Percentiles rank a stretch among this genome's conserved stretches.
These are phyloP conservation scores for Penicillium sp. DNA, from an alignment of 2,329 filamentous ascomycete species.

Conservation along the genomic window DNA sequence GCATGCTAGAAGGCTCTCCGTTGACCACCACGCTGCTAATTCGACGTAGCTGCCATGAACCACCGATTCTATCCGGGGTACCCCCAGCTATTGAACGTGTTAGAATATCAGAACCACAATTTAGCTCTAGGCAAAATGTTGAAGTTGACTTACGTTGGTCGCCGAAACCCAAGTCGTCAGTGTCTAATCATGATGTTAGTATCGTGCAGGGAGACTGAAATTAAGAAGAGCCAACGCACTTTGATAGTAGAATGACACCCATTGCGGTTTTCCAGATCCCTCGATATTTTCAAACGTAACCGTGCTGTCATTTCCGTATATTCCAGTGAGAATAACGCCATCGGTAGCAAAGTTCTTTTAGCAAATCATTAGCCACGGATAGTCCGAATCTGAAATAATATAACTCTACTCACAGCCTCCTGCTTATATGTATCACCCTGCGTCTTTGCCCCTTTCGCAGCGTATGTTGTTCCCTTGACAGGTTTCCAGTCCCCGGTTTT, in stretches of 20 bases:
- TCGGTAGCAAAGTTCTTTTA: slow-evolving; percentile 48
- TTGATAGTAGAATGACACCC: slow-evolving; percentile 60
- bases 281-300: slow-evolving; percentile 53
- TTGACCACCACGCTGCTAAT: slow-evolving; percentile 63
- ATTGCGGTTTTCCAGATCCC: slow-evolving; percentile 54
- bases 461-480: slow-evolving; percentile 52
- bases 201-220: background rate
- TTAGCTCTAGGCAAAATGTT: background rate
- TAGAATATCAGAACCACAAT: background rate
- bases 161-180: slow-evolving; percentile 28
- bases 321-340: slow-evolving; percentile 52
- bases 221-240: slow-evolving; percentile 25
- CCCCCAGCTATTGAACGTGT: slow-evolving; percentile 45
- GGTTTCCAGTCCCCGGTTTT: slow-evolving; percentile 51
- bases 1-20: slow-evolving; percentile 49
- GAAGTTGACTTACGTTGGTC: slow-evolving; percentile 22
- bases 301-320: slow-evolving; percentile 57
- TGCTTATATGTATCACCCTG: slow-evolving; percentile 54
- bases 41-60: slow-evolving; percentile 59
- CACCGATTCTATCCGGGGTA: slow-evolving; percentile 59
- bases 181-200: slow-evolving; percentile 17
- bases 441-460: slow-evolving; percentile 47
- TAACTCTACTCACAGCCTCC: slow-evolving; percentile 43
- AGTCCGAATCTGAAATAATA: background rate
- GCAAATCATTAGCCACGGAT: background rate